Evolutionary conservation across 2,329 filamentous ascomycete genomes (phyloP).

Genomic region (Fusarium setosum): DNA sequence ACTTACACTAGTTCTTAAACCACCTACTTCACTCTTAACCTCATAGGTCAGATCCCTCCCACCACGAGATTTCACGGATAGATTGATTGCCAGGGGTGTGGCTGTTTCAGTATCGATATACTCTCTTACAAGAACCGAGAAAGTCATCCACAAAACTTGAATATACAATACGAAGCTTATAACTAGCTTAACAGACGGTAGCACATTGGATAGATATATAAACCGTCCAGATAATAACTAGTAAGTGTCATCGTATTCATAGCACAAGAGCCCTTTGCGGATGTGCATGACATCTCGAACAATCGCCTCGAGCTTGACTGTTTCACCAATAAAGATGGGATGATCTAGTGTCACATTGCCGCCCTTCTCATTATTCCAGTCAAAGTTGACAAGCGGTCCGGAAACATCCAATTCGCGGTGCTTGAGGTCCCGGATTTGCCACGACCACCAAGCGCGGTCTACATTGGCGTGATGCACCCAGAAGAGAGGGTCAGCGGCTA

Average conservation of each 20-base stretch:
- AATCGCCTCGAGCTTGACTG: conserved; percentile 12
- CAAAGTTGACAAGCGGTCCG: conserved; percentile 24
- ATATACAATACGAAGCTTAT: too few species aligned
- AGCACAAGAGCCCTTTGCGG: conserved; percentile 14
- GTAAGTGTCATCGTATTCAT: conserved; percentile 20
- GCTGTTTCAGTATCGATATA: too few species aligned
- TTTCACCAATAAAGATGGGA: conserved; percentile 9
- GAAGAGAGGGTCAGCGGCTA: conserved; percentile 41
- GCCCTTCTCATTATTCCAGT: conserved; percentile 15
- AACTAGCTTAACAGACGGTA: too few species aligned
- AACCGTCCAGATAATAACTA: not conserved
- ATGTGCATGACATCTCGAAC: conserved; percentile 25
- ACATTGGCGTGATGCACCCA: conserved; percentile 46
- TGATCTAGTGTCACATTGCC: conserved; percentile 12
- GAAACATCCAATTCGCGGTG: conserved; percentile 23
- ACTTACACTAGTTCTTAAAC: too few species aligned
- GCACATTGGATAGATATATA: too few species aligned
- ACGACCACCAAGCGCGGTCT: conserved; percentile 42
- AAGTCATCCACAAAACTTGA: too few species aligned
- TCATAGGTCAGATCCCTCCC: too few species aligned
- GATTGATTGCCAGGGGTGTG: too few species aligned
- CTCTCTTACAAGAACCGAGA: too few species aligned
- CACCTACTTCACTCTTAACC: too few species aligned
- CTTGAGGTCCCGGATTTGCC: conserved; percentile 22
- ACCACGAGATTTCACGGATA: too few species aligned